phyloP scores from a whole-genome alignment of 2,329 filamentous ascomycete species.

The Cordyceps cateniannulata region DNA sequence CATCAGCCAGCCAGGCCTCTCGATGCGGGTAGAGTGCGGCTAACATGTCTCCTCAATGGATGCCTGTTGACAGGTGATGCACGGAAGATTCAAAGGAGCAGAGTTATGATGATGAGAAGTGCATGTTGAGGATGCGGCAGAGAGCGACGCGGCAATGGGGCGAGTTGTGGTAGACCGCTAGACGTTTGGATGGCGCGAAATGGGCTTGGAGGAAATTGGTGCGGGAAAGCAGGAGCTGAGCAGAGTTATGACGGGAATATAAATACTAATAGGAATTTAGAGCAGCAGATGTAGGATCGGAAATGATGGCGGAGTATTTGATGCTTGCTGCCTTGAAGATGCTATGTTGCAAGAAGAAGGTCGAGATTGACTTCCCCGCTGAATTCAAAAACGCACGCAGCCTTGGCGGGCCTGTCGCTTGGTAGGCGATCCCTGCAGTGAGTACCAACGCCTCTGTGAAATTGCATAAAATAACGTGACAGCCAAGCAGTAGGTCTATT shows the following conservation, averaged over 20 bases:
- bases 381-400: background rate
- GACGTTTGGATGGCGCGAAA: background rate
- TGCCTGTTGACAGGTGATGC: background rate
- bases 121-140: background rate
- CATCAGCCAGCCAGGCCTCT: constrained; percentile 2
- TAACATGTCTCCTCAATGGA: background rate
- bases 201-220: background rate
- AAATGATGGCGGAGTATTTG: background rate
- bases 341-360: background rate
- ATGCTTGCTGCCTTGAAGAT: background rate
- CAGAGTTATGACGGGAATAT: background rate
- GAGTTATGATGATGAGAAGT: background rate
- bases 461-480: no score
- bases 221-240: background rate
- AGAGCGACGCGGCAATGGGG: background rate
- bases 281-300: background rate
- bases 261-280: background rate
- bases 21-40: constrained; percentile 8
- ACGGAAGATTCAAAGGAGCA: background rate
- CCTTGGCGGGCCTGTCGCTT: background rate
- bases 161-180: no score
- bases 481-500: no score
- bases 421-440: no score
- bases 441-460: no score
- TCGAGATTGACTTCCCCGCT: no score